Evolutionary conservation across 2,329 filamentous ascomycete species (phyloP).

Genomic region (Cladophialophora immunda): DNA sequence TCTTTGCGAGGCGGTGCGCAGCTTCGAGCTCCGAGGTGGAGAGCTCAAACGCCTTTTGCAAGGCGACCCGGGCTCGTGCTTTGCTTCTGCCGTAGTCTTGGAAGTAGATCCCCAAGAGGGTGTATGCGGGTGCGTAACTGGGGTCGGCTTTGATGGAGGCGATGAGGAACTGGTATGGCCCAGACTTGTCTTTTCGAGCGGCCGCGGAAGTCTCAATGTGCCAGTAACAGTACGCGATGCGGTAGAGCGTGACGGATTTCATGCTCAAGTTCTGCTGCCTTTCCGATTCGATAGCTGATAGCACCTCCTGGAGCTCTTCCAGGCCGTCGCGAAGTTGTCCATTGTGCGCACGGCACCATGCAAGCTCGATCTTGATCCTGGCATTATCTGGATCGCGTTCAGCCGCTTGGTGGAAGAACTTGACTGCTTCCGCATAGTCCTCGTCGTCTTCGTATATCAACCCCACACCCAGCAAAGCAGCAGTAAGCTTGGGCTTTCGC

Average conservation of each 20-base stretch:
- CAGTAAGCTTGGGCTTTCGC: slow-evolving; percentile 77
- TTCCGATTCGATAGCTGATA: slow-evolving; percentile 70
- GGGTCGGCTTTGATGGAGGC: slow-evolving; percentile 84
- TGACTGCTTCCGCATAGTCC: slow-evolving; percentile 81
- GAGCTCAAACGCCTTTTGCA: slow-evolving; percentile 94
- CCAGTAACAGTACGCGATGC: slow-evolving; percentile 88
- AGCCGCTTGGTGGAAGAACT: slow-evolving; percentile 80
- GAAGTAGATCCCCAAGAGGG: slow-evolving; percentile 88
- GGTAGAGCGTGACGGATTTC: slow-evolving; percentile 85
- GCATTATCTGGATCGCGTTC: slow-evolving; percentile 76
- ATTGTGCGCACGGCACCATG: slow-evolving; percentile 88
- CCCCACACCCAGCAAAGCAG: slow-evolving; percentile 87
- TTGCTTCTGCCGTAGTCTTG: slow-evolving; percentile 89
- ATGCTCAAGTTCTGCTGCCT: slow-evolving; percentile 70
- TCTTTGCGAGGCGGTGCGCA: slow-evolving; percentile 83
- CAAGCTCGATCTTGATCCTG: slow-evolving; percentile 82
- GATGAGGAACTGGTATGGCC: slow-evolving; percentile 85
- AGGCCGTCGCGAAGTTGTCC: slow-evolving; percentile 76
- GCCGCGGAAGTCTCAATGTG: slow-evolving; percentile 76
- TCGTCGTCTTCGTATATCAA: slow-evolving; percentile 93
- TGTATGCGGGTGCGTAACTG: slow-evolving; percentile 89
- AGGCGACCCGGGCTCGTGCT: slow-evolving; percentile 86
- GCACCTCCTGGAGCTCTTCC: slow-evolving; percentile 73
- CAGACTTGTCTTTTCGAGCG: slow-evolving; percentile 79
- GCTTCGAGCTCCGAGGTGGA: slow-evolving; percentile 86